Evolutionary conservation across 805 yeast species (phyloP).

Genomic region (Starmerella apis): DNA sequence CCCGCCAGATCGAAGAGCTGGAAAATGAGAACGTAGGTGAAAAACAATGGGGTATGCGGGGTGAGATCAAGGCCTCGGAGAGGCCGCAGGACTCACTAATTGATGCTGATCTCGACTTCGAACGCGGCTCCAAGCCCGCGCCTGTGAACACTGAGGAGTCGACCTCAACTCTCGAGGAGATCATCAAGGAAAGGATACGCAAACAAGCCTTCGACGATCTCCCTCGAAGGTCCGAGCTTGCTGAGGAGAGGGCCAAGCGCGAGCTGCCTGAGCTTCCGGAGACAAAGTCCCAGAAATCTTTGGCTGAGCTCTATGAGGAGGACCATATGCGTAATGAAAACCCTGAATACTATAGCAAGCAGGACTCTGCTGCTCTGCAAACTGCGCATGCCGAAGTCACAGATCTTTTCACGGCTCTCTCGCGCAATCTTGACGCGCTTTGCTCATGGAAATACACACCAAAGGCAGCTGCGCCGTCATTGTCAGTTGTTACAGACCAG

Average conservation of each 20-base stretch:
- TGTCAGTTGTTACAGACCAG: constrained; percentile 72
- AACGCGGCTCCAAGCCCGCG: constrained; percentile 87
- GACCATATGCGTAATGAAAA: constrained; percentile 42
- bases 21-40: constrained; percentile 84
- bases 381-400: constrained; percentile 70
- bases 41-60: constrained; percentile 88
- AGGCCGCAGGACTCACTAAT: constrained; percentile 78
- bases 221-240: constrained; percentile 47
- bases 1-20: constrained; percentile 62
- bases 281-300: constrained; percentile 71
- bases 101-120: constrained; percentile 60
- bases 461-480: constrained; percentile 66
- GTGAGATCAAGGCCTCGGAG: constrained; percentile 74
- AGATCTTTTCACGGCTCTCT: constrained; percentile 49
- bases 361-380: constrained; percentile 52
- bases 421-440: constrained; percentile 70
- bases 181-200: constrained; percentile 72
- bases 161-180: constrained; percentile 77
- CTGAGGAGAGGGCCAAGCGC: constrained; percentile 26
- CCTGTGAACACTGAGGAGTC: constrained; percentile 87
- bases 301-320: constrained; percentile 87
- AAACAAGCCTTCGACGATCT: constrained; percentile 73
- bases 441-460: constrained; percentile 95
- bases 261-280: constrained; percentile 60
- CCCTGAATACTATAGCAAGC: constrained; percentile 38